Percentiles rank a stretch among this genome's conserved stretches.
These are phyloP conservation scores for Camelina laxa DNA, from an alignment of 345 rosid species.

Conservation along the genomic window DNA sequence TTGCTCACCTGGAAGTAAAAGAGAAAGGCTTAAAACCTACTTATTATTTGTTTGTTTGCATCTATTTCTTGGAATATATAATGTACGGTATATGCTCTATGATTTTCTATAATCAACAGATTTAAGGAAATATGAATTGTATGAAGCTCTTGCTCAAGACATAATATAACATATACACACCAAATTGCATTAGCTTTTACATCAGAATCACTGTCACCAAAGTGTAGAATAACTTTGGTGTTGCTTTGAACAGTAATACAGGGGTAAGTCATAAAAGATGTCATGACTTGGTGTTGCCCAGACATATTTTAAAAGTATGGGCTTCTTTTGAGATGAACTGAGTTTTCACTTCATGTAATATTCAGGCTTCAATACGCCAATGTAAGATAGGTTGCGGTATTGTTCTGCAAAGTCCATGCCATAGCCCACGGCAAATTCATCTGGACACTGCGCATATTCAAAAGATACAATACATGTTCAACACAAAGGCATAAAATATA, in stretches of 20 bases:
- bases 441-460: constrained; percentile 72
- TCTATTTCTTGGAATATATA: constrained; percentile 19
- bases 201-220: not conserved
- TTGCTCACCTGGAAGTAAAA: constrained; percentile 73
- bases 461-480: constrained; percentile 18
- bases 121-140: not conserved
- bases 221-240: not conserved
- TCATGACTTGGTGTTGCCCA: constrained; percentile 20
- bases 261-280: constrained; percentile 4
- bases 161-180: not conserved
- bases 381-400: constrained; percentile 83
- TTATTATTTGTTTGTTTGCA: constrained; percentile 28
- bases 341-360: constrained; percentile 43
- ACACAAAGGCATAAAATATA: not conserved
- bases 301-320: not conserved
- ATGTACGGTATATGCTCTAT: not conserved
- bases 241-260: constrained; percentile 9
- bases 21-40: not conserved
- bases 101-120: not conserved
- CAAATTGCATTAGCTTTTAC: constrained; percentile 15
- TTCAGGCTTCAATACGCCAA: constrained; percentile 85
- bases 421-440: constrained; percentile 83
- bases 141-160: not conserved
- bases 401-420: constrained; percentile 96
- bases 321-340: not conserved